phyloP scores from a whole-genome alignment of 2,329 filamentous ascomycete species.

The Ilyonectria robusta region DNA sequence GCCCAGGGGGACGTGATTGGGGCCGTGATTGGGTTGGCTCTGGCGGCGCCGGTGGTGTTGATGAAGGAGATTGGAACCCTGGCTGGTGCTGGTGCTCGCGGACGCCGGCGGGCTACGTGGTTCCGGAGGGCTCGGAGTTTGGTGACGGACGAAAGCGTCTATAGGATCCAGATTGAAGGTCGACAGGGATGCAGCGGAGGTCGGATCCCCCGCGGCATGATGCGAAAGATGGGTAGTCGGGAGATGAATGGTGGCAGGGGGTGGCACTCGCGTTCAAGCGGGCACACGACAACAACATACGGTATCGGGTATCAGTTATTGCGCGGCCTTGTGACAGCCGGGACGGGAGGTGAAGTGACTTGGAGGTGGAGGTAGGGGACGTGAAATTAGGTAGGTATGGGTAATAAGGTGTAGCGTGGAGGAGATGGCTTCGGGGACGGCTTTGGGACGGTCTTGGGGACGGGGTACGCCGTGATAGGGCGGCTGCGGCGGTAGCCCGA shows the following conservation, averaged over 20 bases:
- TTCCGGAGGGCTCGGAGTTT: slow-evolving; percentile 39
- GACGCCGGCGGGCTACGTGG: slow-evolving; percentile 36
- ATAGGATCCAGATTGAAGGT: slow-evolving; percentile 71
- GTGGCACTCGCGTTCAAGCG: slow-evolving; percentile 13
- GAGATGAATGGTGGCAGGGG: slow-evolving; percentile 40
- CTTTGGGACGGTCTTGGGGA: not conserved
- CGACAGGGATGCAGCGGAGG: slow-evolving; percentile 67
- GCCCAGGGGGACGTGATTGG: slow-evolving; percentile 6
- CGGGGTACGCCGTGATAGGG: slow-evolving; percentile 2
- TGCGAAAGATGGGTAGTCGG: slow-evolving; percentile 49
- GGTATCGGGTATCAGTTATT: slow-evolving; percentile 19
- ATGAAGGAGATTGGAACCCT: slow-evolving; percentile 35
- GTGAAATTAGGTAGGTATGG: slow-evolving; percentile 19
- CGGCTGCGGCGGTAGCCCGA: slow-evolving; percentile 1
- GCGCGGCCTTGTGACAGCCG: slow-evolving; percentile 39
- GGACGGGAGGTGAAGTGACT: slow-evolving; percentile 5
- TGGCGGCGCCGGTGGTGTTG: slow-evolving; percentile 27
- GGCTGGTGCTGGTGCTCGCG: slow-evolving; percentile 22
- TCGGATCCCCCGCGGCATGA: slow-evolving; percentile 70
- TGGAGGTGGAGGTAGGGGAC: slow-evolving; percentile 10
- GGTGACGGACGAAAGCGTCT: slow-evolving; percentile 53
- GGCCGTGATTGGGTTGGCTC: slow-evolving; percentile 13
- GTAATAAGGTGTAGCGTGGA: not conserved
- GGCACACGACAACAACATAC: slow-evolving; percentile 29
- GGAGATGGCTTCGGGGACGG: not conserved